Percentiles rank a stretch among this genome's conserved stretches.
These are phyloP conservation scores for Barnettozyma wickerhamii DNA, from an alignment of 805 yeast genomes.

Conservation along the genomic window DNA sequence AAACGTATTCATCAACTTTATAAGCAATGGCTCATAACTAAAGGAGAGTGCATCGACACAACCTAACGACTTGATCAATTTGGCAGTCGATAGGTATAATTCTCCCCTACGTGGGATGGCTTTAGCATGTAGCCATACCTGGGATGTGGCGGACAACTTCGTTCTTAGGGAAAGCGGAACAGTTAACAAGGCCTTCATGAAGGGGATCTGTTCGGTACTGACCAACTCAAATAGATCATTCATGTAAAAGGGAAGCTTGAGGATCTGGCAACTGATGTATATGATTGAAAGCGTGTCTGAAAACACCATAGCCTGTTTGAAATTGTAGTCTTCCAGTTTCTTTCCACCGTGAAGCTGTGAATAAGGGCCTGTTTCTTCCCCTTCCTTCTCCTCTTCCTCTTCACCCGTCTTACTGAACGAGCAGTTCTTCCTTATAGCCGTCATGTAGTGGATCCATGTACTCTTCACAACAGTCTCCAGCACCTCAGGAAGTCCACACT, in stretches of 20 bases:
- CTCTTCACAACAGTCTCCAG: slow-evolving; percentile 33
- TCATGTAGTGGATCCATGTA: slow-evolving; percentile 32
- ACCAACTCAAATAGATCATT: slow-evolving; percentile 43
- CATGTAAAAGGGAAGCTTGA: slow-evolving; percentile 46
- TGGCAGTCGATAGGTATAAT: slow-evolving; percentile 29
- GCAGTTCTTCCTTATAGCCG: no score
- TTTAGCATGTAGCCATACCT: no score
- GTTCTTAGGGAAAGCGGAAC: slow-evolving; percentile 36
- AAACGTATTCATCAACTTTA: slow-evolving; percentile 38
- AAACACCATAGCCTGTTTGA: slow-evolving; percentile 10
- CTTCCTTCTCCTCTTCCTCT: no score
- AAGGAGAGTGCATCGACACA: slow-evolving; percentile 6
- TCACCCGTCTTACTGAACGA: no score
- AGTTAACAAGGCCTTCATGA: slow-evolving; percentile 33
- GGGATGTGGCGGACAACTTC: no score
- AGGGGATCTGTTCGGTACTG: slow-evolving; percentile 44
- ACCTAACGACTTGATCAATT: slow-evolving; percentile 1
- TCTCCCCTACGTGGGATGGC: slow-evolving; percentile 39
- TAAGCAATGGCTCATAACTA: slow-evolving; percentile 36
- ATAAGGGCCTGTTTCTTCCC: no score
- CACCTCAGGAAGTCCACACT: slow-evolving; percentile 27
- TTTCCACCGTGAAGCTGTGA: no score
- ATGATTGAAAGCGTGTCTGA: slow-evolving; percentile 32
- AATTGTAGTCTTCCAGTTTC: background rate
- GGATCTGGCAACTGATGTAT: slow-evolving; percentile 46